Evolutionary conservation across 2,329 filamentous ascomycete species (phyloP), one percentile per base, ranked within the genome.

Genomic region (Mariannaea sp.): DNA sequence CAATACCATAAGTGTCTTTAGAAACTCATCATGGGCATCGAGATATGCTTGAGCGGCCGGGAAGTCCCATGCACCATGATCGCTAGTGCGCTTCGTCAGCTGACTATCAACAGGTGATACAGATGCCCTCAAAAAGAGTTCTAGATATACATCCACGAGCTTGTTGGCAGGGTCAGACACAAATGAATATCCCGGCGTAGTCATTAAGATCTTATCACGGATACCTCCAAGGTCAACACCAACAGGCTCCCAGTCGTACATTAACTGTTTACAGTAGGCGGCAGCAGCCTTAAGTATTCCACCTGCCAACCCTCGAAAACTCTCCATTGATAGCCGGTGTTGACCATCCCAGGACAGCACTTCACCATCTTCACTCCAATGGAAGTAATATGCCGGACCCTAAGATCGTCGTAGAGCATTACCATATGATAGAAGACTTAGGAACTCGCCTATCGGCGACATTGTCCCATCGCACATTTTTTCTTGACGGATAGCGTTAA

Each of bases 361-460:
- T 7, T 50, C 14, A 8, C 47, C n/a, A 30, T 50, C 39, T 2
- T 50, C 39, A n/a, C 47, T 50, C 47, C 39, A 50, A 40, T 50
- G 4, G 32, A 44, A 44, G 9, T 50, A 16, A 12, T 9, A 38
- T 27, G 12, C 30, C 17, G 38, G 19, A 5, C 47, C 47, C 30
- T 50, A 12, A 10, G 19, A 24, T n/a, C 39, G 30, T 26, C 20
- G 39, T 20, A 43, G 47, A 19, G 30, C 22, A 19, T n/a, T 6
- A 2, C 47, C 39, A 36, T 50, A 50, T 14, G 39, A 30, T 13
- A 50, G n/a, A 14, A 50, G 47, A 22, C 47, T 44, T 10, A 50
- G 30, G 30, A 50, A 50, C 12, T 50, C 39, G 22, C 47, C 47
- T 8, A 47, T 36, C 1, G 14, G 17, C 17, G 27, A 42, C 10